Evolutionary conservation across 192 early-diverging fungal genomes (phyloP), one percentile per base, ranked within the genome.

Genomic region (Coemansia sp.): DNA sequence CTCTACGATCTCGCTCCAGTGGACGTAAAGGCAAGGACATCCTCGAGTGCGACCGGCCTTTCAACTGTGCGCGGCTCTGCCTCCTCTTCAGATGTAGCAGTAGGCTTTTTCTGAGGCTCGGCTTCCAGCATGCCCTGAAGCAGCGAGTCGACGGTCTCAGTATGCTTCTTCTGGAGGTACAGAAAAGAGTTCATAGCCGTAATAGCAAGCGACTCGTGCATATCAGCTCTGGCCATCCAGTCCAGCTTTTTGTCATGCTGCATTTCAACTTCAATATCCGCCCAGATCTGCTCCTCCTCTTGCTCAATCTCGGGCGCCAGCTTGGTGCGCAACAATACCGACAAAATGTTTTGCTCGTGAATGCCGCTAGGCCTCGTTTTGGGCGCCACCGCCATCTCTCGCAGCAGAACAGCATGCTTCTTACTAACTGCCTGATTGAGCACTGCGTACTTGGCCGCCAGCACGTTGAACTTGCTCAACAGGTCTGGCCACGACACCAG

Each of bases 391-490:
- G 71, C 58, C 73, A 82, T 69, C 60, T 82, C 74, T 55, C 72
- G 67, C 16, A 85, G 76, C 47, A 75, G 62, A 19, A 43, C 39
- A 3, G 73, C 75, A 38, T 78, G 74, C 62, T 78, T 75, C 17
- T 74, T 68, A 37, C 62, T 73, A 2, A 82, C 68, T 6, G 74
- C 76, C 35, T 77, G 84, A 52, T 67, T 82, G 32, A 85, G 62
- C 4, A 74, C 63, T n/a, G 75, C 73, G 69, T 76, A 85, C 60
- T 78, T 77, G 37, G 78, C 79, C 0, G 76, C 84, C 50, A 85
- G 66, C 23, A 85, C 74, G 49, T 85, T 85, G 67, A 85, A 85
- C 63, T 85, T 85, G 84, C 76, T 85, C 11, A 85, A 64, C 33
- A 85, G 61, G 42, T 79, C 79, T 6, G 84, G 84, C 84, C 84